Evolutionary conservation across 371 early-diverging fungal species (phyloP).

Genomic region (Mucor indicus): DNA sequence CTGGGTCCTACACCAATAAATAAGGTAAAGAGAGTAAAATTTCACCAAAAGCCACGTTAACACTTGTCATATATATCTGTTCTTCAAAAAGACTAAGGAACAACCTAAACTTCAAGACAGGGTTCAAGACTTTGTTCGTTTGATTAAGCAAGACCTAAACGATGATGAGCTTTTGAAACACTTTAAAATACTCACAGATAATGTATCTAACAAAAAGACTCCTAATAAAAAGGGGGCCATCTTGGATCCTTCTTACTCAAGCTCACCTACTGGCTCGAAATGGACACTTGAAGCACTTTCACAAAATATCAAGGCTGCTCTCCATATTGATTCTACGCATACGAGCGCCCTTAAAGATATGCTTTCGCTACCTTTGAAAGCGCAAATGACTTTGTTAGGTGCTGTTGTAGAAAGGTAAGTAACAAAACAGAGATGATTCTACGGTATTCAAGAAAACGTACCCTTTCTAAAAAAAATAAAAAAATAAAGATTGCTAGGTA

Average conservation of each 20-base stretch:
- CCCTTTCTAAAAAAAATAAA: background rate
- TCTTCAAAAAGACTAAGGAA: too few species aligned
- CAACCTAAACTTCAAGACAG: too few species aligned
- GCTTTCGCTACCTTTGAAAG: constrained; percentile 21
- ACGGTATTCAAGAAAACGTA: too few species aligned
- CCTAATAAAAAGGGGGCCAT: background rate
- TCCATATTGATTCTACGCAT: constrained; percentile 22
- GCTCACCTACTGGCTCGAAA: constrained; percentile 17
- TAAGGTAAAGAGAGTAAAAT: too few species aligned
- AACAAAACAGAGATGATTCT: too few species aligned
- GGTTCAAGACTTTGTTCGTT: too few species aligned
- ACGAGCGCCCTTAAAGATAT: constrained; percentile 32
- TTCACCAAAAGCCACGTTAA: too few species aligned
- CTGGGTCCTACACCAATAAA: too few species aligned
- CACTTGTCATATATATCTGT: too few species aligned
- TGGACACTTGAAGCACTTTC: constrained; percentile 34
- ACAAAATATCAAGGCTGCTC: constrained; percentile 25
- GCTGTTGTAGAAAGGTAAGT: constrained; percentile 38
- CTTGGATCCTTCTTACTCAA: constrained; percentile 8
- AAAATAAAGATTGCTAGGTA: constrained; percentile 27
- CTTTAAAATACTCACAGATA: constrained; percentile 1
- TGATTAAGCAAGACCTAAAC: constrained; percentile 6
- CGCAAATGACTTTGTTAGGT: constrained; percentile 22
- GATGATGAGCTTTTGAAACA: constrained; percentile 3
- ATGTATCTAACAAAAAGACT: background rate